Base-by-base conservation (phyloP, 2,329 filamentous ascomycete species). In the Apiospora hydei region DNA sequence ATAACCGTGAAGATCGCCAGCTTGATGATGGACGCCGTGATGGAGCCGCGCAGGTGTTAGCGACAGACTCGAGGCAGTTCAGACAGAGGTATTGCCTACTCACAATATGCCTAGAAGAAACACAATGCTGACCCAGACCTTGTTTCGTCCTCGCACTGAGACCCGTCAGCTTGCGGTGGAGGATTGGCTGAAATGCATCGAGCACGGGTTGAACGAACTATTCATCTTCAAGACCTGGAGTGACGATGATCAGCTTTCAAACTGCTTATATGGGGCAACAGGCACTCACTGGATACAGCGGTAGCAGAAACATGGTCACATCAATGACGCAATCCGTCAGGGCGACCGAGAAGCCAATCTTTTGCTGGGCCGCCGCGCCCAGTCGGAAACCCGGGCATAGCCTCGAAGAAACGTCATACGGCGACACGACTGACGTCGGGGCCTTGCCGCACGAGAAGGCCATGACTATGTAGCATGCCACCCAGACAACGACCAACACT, bases 41-140 rank as follows among this genome's bases (percentile, higher is more conserved):
- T 41, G 8, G 57, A 64, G 30, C 57, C 41, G 18, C 8, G 3
- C 18, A n/a, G 2, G 18, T 21, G 30, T 64, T 5, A 64, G 57
- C 10, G 21, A 21, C 30, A n/a, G 7, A 5, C 8, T 64, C 46
- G 18, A n/a, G 3, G 26, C 11, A 26, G 5, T 7, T 41, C 8
- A 10, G 3, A 2, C 10, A 1, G 53, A 3, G 21, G 6, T 7
- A 8, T 53, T 26, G 51, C 11, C 30, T 21, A 4, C 53, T 64
- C 8, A 64, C 57, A 64, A 64, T n/a, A 64, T n/a, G 30, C 57
- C 57, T 7, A 64, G 57, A 30, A 64, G 57, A 34, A 64, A 64
- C 10, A 64, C 57, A 11, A 64, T 3, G 18, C 18, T 64, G 11
- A 64, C 34, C 57, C 57, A 64, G 1, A 64, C 13, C 18, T 64